Evolutionary conservation across 768 basidiomycete species (phyloP), one percentile per base, ranked within the genome.

Genomic region (Amanita molliuscula): DNA sequence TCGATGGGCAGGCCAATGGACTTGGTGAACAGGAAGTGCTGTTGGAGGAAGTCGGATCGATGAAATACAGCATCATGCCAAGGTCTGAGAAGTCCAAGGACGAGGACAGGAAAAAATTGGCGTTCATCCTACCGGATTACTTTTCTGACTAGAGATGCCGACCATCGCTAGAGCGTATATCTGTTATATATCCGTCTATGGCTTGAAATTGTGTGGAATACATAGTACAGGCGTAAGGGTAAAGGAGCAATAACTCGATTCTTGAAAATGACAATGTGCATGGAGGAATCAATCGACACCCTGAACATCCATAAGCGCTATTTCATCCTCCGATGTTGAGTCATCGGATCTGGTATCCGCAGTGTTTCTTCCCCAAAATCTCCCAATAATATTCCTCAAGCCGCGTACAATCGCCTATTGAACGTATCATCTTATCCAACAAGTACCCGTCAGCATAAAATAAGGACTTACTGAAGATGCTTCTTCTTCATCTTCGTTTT

Each of bases 11-110:
- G 15, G 20, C 25, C 8, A 76, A 51, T 18, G 59, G 53, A 13
- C 50, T 55, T 9, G 61, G 61, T n/a, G 65, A 59, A 5, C 54
- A 59, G 15, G 53, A 58, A 3, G 55, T 88, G 37, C 70, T 90
- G 50, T 71, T 75, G 4, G 79, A 86, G 49, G 86, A 88, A 58
- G 74, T 67, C 13, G 94, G 91, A 8, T 74, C 71, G n/a, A 96
- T 96, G 94, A 72, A 78, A 56, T 85, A 77, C 60, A 79, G 86
- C 34, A 85, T 94, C 65, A 87, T 95, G 81, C 88, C 88, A 8
- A 69, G 70, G 33, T 71, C 77, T 0, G 74, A 65, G 40, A 63
- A 71, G n/a, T 76, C 76, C 59, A 76, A 70, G 21, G 67, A 69
- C 3, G 82, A 78, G 54, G 83, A 89, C 57, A 67, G 73, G 52